Conservation (phyloP, 1,139 yeast species). For the Hyphopichia wangnamkhiaoensis region DNA sequence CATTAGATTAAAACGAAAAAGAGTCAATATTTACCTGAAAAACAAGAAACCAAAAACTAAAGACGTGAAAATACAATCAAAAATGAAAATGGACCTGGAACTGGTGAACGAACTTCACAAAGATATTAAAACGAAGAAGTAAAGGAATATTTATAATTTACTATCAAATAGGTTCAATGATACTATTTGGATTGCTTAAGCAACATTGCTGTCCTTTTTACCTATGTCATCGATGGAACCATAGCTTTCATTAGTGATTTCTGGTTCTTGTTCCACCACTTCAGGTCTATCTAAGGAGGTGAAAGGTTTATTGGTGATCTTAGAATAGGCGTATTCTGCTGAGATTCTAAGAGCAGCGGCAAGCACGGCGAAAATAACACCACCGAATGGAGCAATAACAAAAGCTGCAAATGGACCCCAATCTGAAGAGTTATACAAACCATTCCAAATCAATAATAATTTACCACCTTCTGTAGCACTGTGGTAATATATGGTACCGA, state of each 20-base stretch:
- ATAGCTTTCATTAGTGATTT: constrained; percentile 12
- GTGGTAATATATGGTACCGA: constrained; percentile 77
- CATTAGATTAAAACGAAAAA: no score
- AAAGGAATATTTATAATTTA: no score
- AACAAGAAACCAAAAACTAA: no score
- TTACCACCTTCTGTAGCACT: constrained; percentile 78
- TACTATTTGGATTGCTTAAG: no score
- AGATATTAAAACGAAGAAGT: no score
- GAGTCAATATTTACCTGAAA: no score
- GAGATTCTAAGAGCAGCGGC: constrained; percentile 54
- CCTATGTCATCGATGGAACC: constrained; percentile 14
- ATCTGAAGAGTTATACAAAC: constrained; percentile 72
- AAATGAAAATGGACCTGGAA: no score
- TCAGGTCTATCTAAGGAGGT: constrained; percentile 57
- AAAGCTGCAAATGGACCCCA: constrained; percentile 97
- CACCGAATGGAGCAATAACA: constrained; percentile 87
- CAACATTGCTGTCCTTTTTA: constrained; percentile 3
- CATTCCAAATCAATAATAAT: constrained; percentile 69
- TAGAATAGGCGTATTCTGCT: constrained; percentile 36
- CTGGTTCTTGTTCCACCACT: constrained; percentile 13
- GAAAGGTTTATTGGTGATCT: constrained; percentile 45
- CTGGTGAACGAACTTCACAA: no score
- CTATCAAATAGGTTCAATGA: no score
- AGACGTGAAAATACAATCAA: no score
- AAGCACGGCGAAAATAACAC: constrained; percentile 57